phyloP scores from a whole-genome alignment of 1,284 basidiomycete species.

The Cryptococcus maquisensis region DNA sequence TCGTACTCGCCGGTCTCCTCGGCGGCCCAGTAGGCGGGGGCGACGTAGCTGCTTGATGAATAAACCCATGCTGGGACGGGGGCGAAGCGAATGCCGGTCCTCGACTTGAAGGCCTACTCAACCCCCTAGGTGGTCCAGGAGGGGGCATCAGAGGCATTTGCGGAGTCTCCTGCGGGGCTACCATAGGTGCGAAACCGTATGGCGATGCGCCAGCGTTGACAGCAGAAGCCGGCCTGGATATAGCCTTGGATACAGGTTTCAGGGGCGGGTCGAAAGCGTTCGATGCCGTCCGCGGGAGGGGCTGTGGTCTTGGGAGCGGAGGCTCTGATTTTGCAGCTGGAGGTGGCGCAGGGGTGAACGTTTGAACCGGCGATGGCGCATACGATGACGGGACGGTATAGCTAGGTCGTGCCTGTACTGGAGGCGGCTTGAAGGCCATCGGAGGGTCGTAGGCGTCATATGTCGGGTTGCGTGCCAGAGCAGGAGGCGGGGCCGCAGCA shows the following conservation, averaged over 20 bases:
- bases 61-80: too few species aligned
- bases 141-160: conserved; percentile 7
- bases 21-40: conserved; percentile 30
- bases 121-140: conserved; percentile 9
- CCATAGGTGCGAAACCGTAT: conserved; percentile 11
- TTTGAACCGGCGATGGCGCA: neutral
- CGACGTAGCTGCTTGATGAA: neutral
- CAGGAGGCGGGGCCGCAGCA: neutral
- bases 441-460: neutral
- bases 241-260: conserved; percentile 35
- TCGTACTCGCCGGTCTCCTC: conserved; percentile 15
- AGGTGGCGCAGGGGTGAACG: conserved; percentile 7
- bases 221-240: conserved; percentile 24
- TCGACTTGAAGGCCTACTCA: conserved; percentile 2
- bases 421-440: conserved; percentile 2
- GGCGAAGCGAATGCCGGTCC: conserved; percentile 5
- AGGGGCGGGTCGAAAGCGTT: conserved; percentile 47
- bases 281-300: conserved; percentile 31
- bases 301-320: conserved; percentile 7
- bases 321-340: conserved; percentile 16
- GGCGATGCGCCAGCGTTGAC: conserved; percentile 7
- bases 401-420: too few species aligned
- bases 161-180: neutral
- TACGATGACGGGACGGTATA: too few species aligned
- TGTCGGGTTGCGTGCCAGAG: neutral